Evolutionary conservation across 345 rosid species (phyloP).

Genomic region (Salix koriyanagi): DNA sequence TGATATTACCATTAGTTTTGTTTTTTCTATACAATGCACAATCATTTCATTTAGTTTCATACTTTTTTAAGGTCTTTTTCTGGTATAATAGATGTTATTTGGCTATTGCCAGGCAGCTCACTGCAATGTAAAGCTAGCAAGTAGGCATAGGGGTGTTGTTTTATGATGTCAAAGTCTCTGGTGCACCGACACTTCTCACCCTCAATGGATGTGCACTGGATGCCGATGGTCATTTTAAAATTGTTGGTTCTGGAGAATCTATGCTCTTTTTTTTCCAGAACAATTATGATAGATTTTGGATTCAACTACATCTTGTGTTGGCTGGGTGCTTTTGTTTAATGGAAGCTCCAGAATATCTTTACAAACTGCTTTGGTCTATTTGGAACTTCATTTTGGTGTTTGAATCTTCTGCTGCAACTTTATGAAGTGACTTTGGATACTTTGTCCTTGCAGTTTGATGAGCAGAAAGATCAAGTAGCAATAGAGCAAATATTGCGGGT

Average conservation of each 20-base stretch:
- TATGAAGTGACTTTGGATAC: not conserved
- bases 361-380: not conserved
- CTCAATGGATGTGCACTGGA: not conserved
- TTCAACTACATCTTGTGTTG: not conserved
- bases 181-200: not conserved
- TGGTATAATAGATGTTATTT: not conserved
- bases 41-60: not conserved
- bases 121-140: not conserved
- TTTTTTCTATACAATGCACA: not conserved
- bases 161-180: not conserved
- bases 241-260: not conserved
- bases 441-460: slow-evolving; percentile 65
- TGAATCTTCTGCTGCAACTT: not conserved
- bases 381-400: not conserved
- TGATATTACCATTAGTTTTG: not conserved
- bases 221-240: not conserved
- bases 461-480: slow-evolving; percentile 76
- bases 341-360: not conserved
- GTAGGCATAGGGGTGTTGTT: not conserved
- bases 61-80: not conserved
- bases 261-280: not conserved
- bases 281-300: not conserved
- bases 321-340: slow-evolving; percentile 2
- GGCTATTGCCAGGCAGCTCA: not conserved
- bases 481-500: slow-evolving; percentile 79